Evolutionary conservation across 2,329 filamentous ascomycete genomes (phyloP).

Genomic region (Sclerotinia subarctica): DNA sequence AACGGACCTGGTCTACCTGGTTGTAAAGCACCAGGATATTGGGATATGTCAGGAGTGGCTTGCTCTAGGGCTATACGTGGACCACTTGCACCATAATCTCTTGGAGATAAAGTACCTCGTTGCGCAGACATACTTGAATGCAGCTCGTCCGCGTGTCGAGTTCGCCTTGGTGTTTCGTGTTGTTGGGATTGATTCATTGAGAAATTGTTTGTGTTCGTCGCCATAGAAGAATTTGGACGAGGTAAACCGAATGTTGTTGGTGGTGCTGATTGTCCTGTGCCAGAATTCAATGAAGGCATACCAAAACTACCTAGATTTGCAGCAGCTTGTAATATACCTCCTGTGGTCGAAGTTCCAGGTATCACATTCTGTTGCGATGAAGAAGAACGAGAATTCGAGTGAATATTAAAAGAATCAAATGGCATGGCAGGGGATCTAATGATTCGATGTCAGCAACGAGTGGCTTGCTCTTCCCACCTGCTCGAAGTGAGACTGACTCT

Average conservation of each 20-base stretch:
- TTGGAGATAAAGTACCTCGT: slow-evolving; percentile 38
- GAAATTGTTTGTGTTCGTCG: slow-evolving; percentile 28
- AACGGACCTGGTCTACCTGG: slow-evolving; percentile 53
- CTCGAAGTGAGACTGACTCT: not conserved
- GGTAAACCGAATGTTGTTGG: slow-evolving; percentile 30
- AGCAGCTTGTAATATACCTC: slow-evolving; percentile 35
- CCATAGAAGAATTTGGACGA: slow-evolving; percentile 28
- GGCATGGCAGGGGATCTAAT: slow-evolving; percentile 13
- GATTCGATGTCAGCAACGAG: not conserved
- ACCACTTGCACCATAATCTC: slow-evolving; percentile 47
- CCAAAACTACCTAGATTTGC: slow-evolving; percentile 36
- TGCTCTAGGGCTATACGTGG: slow-evolving; percentile 59
- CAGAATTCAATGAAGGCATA: slow-evolving; percentile 34
- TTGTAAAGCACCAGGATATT: slow-evolving; percentile 60
- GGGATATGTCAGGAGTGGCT: slow-evolving; percentile 47
- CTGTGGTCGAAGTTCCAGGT: slow-evolving; percentile 26
- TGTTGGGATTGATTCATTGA: slow-evolving; percentile 46
- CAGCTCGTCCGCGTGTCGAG: slow-evolving; percentile 53
- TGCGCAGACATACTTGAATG: slow-evolving; percentile 37
- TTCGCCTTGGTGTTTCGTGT: slow-evolving; percentile 50
- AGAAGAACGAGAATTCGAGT: slow-evolving; percentile 27
- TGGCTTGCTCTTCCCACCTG: not conserved
- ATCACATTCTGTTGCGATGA: slow-evolving; percentile 31
- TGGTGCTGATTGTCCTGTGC: slow-evolving; percentile 37
- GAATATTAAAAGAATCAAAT: slow-evolving; percentile 29